Evolutionary conservation across 768 basidiomycete species (phyloP).

Genomic region (Megacollybia marginata): DNA sequence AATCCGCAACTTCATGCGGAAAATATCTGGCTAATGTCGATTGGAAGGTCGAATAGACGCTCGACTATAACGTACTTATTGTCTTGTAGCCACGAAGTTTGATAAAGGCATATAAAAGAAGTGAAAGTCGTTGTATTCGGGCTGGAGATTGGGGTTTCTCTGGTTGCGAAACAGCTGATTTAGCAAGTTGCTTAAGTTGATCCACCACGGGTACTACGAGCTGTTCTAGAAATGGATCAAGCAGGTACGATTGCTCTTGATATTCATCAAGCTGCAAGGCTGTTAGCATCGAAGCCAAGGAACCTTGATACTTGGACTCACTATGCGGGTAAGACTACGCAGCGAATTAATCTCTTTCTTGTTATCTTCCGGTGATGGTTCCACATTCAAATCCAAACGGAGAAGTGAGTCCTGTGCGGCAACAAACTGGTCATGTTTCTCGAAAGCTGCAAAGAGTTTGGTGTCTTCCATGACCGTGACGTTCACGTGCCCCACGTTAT

Average conservation of each 20-base stretch:
- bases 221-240: conserved; percentile 82
- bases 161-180: conserved; percentile 25
- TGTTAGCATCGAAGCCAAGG: background rate
- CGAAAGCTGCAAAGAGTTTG: conserved; percentile 49
- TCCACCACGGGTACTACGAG: conserved; percentile 74
- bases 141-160: conserved; percentile 19
- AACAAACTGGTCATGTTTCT: conserved; percentile 53
- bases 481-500: background rate
- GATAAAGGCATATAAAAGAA: conserved; percentile 70
- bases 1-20: conserved; percentile 83
- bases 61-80: conserved; percentile 55
- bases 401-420: conserved; percentile 46
- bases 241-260: conserved; percentile 87
- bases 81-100: conserved; percentile 90
- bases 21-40: conserved; percentile 73
- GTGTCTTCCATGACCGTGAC: conserved; percentile 31
- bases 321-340: conserved; percentile 40
- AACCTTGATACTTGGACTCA: conserved; percentile 25
- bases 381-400: conserved; percentile 32
- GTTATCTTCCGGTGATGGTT: conserved; percentile 36
- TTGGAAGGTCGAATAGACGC: conserved; percentile 7
- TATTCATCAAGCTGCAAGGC: conserved; percentile 69
- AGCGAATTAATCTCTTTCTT: conserved; percentile 32
- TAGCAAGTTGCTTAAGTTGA: conserved; percentile 49
- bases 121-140: conserved; percentile 46